Conservation (phyloP, 352 stramenopile genomes). For the Phytophthora pinifolia region DNA sequence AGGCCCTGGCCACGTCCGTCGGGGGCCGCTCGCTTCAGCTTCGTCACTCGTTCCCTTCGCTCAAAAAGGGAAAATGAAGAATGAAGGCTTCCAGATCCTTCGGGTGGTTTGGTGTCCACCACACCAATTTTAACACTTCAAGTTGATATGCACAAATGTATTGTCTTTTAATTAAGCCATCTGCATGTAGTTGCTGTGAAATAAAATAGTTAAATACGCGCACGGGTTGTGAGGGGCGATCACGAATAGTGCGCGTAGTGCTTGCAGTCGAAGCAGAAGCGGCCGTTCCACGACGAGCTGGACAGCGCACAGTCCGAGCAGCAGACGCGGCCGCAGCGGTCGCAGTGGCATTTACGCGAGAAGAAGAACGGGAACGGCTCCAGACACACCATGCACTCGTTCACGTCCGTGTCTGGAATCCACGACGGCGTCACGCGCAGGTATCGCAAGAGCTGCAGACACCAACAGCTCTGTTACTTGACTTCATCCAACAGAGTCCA, state of each 20-base stretch:
- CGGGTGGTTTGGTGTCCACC: too few species aligned
- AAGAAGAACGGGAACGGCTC: slow-evolving; percentile 75
- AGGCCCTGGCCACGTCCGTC: slow-evolving; percentile 31
- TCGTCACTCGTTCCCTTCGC: slow-evolving; percentile 26
- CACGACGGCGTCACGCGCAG: slow-evolving; percentile 57
- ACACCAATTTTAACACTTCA: too few species aligned
- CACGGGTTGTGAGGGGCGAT: background rate
- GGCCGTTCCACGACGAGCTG: slow-evolving; percentile 70
- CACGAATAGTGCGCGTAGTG: slow-evolving; percentile 62
- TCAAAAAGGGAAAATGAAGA: slow-evolving; percentile 24
- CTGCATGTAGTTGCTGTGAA: slow-evolving; percentile 22
- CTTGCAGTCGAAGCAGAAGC: slow-evolving; percentile 80
- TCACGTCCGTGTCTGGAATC: slow-evolving; percentile 60
- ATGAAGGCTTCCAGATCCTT: too few species aligned
- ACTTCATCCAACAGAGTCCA: too few species aligned
- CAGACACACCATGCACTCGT: slow-evolving; percentile 72
- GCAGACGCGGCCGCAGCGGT: slow-evolving; percentile 74
- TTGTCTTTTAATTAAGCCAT: too few species aligned
- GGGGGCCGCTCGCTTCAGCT: slow-evolving; percentile 33
- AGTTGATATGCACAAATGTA: too few species aligned
- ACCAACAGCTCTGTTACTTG: too few species aligned
- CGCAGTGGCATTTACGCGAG: slow-evolving; percentile 70
- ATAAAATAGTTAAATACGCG: slow-evolving; percentile 20
- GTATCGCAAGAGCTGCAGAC: slow-evolving; percentile 48
- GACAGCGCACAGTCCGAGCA: slow-evolving; percentile 73